phyloP scores from a whole-genome alignment of 2,329 filamentous ascomycete genomes.

The Alternaria novae-zelandiae region DNA sequence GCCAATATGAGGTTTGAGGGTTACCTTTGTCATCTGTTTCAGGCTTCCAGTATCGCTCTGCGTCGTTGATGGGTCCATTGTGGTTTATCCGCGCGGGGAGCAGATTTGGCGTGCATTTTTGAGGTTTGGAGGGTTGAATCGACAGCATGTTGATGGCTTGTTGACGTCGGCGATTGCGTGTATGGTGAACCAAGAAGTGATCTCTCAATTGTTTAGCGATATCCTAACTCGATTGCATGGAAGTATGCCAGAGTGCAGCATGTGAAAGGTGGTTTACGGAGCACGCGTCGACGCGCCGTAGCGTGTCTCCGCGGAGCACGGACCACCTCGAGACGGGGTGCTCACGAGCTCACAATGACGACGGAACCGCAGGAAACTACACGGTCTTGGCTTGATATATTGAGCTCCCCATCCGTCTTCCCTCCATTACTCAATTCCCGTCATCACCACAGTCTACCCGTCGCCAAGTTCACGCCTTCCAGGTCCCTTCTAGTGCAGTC shows the following conservation, averaged over 20 bases:
- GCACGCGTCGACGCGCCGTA: conserved; percentile 25
- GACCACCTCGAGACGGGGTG: background rate
- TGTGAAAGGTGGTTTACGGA: conserved; percentile 2
- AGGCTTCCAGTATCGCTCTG: conserved; percentile 74
- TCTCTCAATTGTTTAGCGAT: too few species aligned
- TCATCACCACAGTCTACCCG: background rate
- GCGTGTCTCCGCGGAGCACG: conserved; percentile 18
- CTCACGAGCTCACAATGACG: conserved; percentile 10
- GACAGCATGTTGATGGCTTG: conserved; percentile 50
- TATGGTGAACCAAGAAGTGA: too few species aligned
- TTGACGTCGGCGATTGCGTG: background rate
- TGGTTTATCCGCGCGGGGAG: conserved; percentile 83
- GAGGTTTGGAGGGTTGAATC: conserved; percentile 42
- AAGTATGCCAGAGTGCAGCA: background rate
- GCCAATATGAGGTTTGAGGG: fast-evolving
- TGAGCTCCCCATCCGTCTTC: background rate
- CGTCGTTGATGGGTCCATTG: conserved; percentile 71
- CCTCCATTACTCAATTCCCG: background rate
- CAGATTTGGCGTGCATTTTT: conserved; percentile 68
- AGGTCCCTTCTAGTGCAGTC: background rate
- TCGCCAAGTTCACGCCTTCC: background rate
- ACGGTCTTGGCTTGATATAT: background rate
- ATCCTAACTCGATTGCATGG: background rate
- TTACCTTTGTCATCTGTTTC: conserved; percentile 42
- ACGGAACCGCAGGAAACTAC: background rate